Conservation (phyloP, 140 eudicot genomes). For the Cichorium intybus region DNA sequence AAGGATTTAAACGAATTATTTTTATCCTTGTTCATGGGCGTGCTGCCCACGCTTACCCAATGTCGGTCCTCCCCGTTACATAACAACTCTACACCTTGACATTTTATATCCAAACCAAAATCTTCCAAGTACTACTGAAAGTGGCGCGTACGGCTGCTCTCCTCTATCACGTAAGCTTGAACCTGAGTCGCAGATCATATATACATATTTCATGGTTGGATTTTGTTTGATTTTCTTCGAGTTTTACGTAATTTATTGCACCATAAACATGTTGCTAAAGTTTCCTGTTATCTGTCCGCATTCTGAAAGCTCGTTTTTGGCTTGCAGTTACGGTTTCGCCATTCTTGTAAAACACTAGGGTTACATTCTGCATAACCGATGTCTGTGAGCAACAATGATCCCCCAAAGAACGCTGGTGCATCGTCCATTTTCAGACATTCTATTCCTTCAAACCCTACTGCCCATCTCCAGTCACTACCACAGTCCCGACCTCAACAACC, state of each 20-base stretch:
- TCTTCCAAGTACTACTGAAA: no score
- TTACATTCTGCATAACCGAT: conserved; percentile 31
- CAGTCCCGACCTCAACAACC: conserved; percentile 27
- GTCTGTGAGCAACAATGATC: conserved; percentile 71
- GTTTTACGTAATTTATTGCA: neutral
- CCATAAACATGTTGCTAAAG: neutral
- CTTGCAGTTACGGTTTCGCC: conserved; percentile 4
- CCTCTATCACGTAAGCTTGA: conserved; percentile 14
- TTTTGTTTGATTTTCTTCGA: neutral
- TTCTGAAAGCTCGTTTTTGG: neutral
- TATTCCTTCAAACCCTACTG: conserved; percentile 45
- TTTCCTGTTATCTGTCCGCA: neutral
- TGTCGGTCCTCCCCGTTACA: no score
- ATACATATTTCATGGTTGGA: neutral
- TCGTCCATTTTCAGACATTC: conserved; percentile 51
- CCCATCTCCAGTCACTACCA: conserved; percentile 33
- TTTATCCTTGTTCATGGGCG: no score
- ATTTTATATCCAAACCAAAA: neutral
- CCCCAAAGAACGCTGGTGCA: conserved; percentile 50
- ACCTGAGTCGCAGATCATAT: conserved; percentile 15
- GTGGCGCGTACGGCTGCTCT: no score
- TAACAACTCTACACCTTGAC: conserved; percentile 5
- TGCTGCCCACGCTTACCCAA: no score
- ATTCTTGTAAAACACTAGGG: conserved; percentile 30
- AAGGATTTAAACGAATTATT: no score